Evolutionary conservation across 2,329 filamentous ascomycete genomes (phyloP), one percentile per base, ranked within the genome.

Genomic region (Cercospora sesami): DNA sequence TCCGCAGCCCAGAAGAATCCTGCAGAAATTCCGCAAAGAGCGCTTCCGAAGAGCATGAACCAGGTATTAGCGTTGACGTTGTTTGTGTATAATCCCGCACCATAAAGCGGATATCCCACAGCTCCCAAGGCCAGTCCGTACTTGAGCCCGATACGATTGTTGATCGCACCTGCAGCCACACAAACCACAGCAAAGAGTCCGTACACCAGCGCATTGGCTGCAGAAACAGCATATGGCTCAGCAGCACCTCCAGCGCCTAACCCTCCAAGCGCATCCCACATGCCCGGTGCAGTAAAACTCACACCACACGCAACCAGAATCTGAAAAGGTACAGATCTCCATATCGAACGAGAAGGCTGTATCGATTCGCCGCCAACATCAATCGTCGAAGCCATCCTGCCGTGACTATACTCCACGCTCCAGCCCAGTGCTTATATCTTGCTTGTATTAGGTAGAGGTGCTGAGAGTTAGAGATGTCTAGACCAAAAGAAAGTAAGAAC

Each of bases 1-100:
- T 85, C 83, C 5, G 80, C 78, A 0, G 81, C 81, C 83, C 83
- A 85, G 74, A 85, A 84, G 7, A 84, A 76, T 2, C 83, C 83
- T 1, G 83, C 83, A 1, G 80, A 82, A 36, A 84, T 75, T 14
- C 83, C 83, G 73, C 83, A 84, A 2, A 80, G 76, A 4, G 80
- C 83, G 6, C 82, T 80, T 28, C 83, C 83, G 5, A 85, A 73
- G 0, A 84, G 76, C 9, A 85, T 81, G 51, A 85, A 81, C 83
- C 83, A 85, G 18, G 79, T 81, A 45, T 83, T 85, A 4, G 83
- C 83, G 69, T 78, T 83, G 4, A 81, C 79, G 72, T 84, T 83
- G 70, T 83, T 83, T 60, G 79, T 79, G 72, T 85, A 85, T 0
- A 85, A 75, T 2, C 79, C 81, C 10, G 82, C 82, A 6, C 73